phyloP scores from a whole-genome alignment of 1,139 yeast genomes.

The Kodamaea arcana region DNA sequence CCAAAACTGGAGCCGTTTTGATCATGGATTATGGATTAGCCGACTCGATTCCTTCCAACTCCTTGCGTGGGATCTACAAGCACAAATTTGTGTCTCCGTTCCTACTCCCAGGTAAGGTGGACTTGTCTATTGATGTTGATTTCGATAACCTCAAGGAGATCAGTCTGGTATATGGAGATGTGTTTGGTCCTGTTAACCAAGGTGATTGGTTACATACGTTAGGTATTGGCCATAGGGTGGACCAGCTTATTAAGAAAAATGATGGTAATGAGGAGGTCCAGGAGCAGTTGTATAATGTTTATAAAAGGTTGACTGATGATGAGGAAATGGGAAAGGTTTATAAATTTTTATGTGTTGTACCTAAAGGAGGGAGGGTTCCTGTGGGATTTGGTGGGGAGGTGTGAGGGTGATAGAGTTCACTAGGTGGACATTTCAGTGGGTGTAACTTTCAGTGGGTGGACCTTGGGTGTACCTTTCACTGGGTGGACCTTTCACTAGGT shows the following conservation, averaged over 20 bases:
- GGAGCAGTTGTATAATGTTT: slow-evolving; percentile 52
- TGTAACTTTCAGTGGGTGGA: too few relatives aligned
- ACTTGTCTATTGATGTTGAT: slow-evolving; percentile 81
- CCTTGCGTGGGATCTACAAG: slow-evolving; percentile 68
- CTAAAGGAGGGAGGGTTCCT: slow-evolving; percentile 37
- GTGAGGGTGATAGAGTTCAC: neutral
- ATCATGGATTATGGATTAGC: slow-evolving; percentile 77
- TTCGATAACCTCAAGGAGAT: slow-evolving; percentile 50
- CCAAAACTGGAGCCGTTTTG: slow-evolving; percentile 57
- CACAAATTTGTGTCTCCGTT: slow-evolving; percentile 81
- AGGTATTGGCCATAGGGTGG: slow-evolving; percentile 73
- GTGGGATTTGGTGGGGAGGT: slow-evolving; percentile 28
- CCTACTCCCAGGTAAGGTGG: slow-evolving; percentile 71
- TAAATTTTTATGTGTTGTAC: slow-evolving; percentile 65
- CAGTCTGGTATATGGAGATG: slow-evolving; percentile 18
- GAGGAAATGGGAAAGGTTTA: slow-evolving; percentile 75
- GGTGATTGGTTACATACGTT: slow-evolving; percentile 76
- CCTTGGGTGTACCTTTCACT: too few relatives aligned
- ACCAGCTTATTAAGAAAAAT: slow-evolving; percentile 41
- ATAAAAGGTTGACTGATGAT: slow-evolving; percentile 60
- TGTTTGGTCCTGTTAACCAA: slow-evolving; percentile 65
- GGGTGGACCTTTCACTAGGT: too few relatives aligned
- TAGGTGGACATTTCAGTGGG: too few relatives aligned
- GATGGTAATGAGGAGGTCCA: slow-evolving; percentile 29
- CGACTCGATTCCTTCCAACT: slow-evolving; percentile 58